Conservation (phyloP, 1,284 basidiomycete species). For the Cutaneotrichosporon cavernicola region DNA sequence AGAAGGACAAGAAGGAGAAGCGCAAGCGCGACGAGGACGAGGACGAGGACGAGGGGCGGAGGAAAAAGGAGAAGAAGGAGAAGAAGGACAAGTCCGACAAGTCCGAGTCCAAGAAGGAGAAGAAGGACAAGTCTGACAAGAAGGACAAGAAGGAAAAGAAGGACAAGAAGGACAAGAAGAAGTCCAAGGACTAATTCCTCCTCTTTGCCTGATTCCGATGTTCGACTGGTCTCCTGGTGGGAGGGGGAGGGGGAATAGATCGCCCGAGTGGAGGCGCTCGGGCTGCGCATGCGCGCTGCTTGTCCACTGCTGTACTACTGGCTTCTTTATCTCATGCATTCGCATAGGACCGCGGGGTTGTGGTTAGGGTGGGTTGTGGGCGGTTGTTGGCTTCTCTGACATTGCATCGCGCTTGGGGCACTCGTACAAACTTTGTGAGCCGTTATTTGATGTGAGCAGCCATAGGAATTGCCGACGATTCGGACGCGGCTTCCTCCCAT, state of each 20-base stretch:
- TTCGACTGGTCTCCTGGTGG: conserved; percentile 5
- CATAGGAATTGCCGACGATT: too few species aligned
- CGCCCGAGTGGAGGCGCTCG: conserved; percentile 1
- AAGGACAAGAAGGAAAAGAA: conserved; percentile 8
- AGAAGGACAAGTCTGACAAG: conserved; percentile 11
- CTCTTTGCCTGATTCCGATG: conserved; percentile 1
- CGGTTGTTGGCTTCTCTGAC: not conserved
- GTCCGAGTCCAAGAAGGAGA: conserved; percentile 7
- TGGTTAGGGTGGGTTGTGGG: not conserved
- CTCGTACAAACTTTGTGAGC: not conserved
- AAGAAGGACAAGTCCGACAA: conserved; percentile 14
- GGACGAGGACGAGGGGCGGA: conserved; percentile 29
- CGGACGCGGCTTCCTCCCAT: too few species aligned
- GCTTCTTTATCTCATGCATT: conserved; percentile 20
- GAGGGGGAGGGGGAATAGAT: conserved; percentile 14
- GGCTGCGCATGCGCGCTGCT: conserved; percentile 8
- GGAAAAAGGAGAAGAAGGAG: conserved; percentile 44
- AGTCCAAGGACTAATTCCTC: conserved; percentile 5
- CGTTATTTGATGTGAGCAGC: not conserved
- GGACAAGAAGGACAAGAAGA: conserved; percentile 9
- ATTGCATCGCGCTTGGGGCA: not conserved
- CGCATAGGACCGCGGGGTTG: conserved; percentile 12
- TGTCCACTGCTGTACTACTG: conserved; percentile 22
- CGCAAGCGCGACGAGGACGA: conserved; percentile 29
- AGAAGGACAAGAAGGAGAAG: conserved; percentile 71